Percentiles rank a stretch among this genome's conserved stretches.
These are phyloP conservation scores for Aspergillus intermedius DNA, from an alignment of 2,329 filamentous ascomycete species.

Conservation along the genomic window DNA sequence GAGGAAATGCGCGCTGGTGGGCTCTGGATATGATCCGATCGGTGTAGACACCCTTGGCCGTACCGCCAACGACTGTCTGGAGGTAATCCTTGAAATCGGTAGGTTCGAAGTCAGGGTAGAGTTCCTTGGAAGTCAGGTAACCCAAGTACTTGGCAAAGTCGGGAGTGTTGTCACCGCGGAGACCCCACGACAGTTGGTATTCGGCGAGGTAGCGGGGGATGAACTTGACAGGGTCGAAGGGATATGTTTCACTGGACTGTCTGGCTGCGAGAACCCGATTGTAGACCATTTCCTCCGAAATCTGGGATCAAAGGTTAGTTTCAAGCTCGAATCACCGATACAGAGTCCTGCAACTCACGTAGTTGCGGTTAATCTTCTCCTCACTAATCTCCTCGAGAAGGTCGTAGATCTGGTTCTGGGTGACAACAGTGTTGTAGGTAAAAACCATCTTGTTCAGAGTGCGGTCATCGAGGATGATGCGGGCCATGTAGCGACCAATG, in stretches of 20 bases:
- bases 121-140: slow-evolving; percentile 46
- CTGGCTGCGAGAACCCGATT: slow-evolving; percentile 28
- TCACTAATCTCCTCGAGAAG: slow-evolving; percentile 44
- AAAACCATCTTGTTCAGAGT: slow-evolving; percentile 51
- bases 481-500: slow-evolving; percentile 47
- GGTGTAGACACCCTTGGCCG: slow-evolving; percentile 31
- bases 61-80: slow-evolving; percentile 37
- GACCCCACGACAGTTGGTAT: slow-evolving; percentile 42
- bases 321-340: slow-evolving; percentile 4
- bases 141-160: slow-evolving; percentile 51
- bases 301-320: slow-evolving; percentile 13
- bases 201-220: slow-evolving; percentile 34
- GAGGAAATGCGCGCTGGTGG: slow-evolving; percentile 30
- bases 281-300: slow-evolving; percentile 29
- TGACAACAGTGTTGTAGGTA: slow-evolving; percentile 42
- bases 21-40: slow-evolving; percentile 31
- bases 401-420: slow-evolving; percentile 43
- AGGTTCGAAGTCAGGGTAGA: slow-evolving; percentile 48
- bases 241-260: slow-evolving; percentile 31
- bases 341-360: slow-evolving; percentile 23
- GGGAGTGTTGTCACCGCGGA: slow-evolving; percentile 50
- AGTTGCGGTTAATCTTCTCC: slow-evolving; percentile 40
- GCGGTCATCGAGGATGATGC: slow-evolving; percentile 46
- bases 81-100: slow-evolving; percentile 36
- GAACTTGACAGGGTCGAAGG: slow-evolving; percentile 31